Conservation (phyloP, 2,329 filamentous ascomycete species). For the Verticillium longisporum region DNA sequence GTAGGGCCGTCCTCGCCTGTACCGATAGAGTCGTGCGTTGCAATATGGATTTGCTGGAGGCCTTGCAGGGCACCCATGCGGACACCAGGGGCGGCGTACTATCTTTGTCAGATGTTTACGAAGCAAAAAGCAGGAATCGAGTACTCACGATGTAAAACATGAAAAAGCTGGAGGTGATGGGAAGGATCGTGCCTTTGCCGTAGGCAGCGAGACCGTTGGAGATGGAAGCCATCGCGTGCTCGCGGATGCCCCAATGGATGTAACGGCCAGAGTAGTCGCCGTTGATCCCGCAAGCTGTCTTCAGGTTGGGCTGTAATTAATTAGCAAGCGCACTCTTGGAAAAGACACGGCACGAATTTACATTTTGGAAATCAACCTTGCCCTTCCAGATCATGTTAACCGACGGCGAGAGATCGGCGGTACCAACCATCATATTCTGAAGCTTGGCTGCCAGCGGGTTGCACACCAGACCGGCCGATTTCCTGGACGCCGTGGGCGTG, state of each 20-base stretch:
- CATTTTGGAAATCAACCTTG: slow-evolving; percentile 42
- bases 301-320: slow-evolving; percentile 22
- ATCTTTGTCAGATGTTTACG: background rate
- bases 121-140: too few relatives aligned
- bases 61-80: slow-evolving; percentile 53
- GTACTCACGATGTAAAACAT: slow-evolving; percentile 42
- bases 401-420: slow-evolving; percentile 44
- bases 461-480: slow-evolving; percentile 38
- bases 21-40: slow-evolving; percentile 54
- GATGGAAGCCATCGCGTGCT: slow-evolving; percentile 53
- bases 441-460: slow-evolving; percentile 44
- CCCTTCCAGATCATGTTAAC: slow-evolving; percentile 50
- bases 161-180: slow-evolving; percentile 48
- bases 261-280: slow-evolving; percentile 48
- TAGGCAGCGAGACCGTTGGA: slow-evolving; percentile 54
- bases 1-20: slow-evolving; percentile 55
- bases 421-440: slow-evolving; percentile 44
- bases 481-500: slow-evolving; percentile 39
- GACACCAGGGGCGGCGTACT: slow-evolving; percentile 48
- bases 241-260: slow-evolving; percentile 52
- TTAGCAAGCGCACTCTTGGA: background rate
- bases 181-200: slow-evolving; percentile 41
- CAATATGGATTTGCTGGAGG: slow-evolving; percentile 49
- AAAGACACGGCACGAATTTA: slow-evolving; percentile 13
- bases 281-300: slow-evolving; percentile 38